Base-by-base conservation (phyloP, 345 rosid genomes). In the Turnera subulata region DNA sequence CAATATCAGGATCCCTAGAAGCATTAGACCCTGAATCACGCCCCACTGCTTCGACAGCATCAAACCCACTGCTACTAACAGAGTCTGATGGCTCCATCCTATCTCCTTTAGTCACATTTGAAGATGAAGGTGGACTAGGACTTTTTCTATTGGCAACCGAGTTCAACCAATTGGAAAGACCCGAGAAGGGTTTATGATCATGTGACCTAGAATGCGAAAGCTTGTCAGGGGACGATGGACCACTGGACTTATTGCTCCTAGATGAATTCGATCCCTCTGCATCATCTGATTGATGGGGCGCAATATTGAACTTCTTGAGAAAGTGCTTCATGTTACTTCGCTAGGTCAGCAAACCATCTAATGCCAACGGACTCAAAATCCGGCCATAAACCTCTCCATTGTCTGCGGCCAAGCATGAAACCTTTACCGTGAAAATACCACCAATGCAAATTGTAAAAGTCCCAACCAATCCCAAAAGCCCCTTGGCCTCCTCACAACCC, bases 251-350 rank as follows among this genome's bases (percentile, higher is more conserved):
- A 37, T 69, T 73, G 46, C 76, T 74, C 70, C 71, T 79, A 19
- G 81, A 79, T 35, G 95, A 89, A 62, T 72, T 62, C 29, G 91
- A 82, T 22, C 86, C 89, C 66, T 83, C 85, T 46, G 73, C 68
- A 46, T 74, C 78, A 24, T 84, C 89, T 22, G 83, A 72, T 50
- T 80, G 95, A 72, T 78, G 83, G 1, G 92, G 60, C 76, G 55
- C 56, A 38, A 81, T 73, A 65, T 83, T 96, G n/a, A 92, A 81
- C 78, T 86, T 92, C 84, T 92, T 92, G 21, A 92, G 79, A 67
- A 92, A 53, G 49, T 86, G 88, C 93, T 83, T 92, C 96, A 92
- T 92, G 55, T 47, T 82, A 76, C 52, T 63, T 66, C 71, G 65
- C 71, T 56, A 50, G 60, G 29, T 57, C 48, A 40, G 35, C 33